Evolutionary conservation across 805 yeast genomes (phyloP), one percentile per base, ranked within the genome.

Genomic region (Debaryomyces maramus): DNA sequence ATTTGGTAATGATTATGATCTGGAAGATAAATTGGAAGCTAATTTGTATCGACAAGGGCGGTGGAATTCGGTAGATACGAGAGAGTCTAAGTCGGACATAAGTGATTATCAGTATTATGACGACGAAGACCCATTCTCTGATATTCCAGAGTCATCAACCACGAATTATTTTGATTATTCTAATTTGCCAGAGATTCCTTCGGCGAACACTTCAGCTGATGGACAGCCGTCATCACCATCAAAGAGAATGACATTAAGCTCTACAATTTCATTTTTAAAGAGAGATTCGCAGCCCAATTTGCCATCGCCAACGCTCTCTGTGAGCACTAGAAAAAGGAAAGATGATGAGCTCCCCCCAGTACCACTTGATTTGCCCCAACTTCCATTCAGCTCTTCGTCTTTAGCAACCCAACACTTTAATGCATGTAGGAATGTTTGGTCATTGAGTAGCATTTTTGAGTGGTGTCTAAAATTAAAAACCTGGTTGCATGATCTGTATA

Each of bases 371-470:
- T 50, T 78, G 14, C 86, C 87, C 0, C 68, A 73, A 32, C 63
- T 80, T 6, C 85, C 85, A 3, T 81, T 81, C 45, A 59, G 77
- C 3, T 72, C 83, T 0, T 67, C 75, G 9, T 59, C 72, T 0
- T 55, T 81, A 26, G 68, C 66, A 11, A 69, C 70, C 15, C 60
- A 63, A n/a, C 83, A 80, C 45, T 68, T 78, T 38, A 54, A 72
- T 8, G 66, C 61, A 17, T 80, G 85, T 47, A 52, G 54, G 3
- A 59, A 60, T 24, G 71, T 80, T 3, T 72, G 75, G 61, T 64
- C 75, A 0, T 46, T 82, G 10, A 70, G 74, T 0, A 67, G 66
- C 14, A 60, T 81, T 3, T 80, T 76, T 50, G 52, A 58, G 21
- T 81, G 87, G 87, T 73, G 81, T 24, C 63, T 72, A 38, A 63